Conservation (phyloP, 306 rosid genomes). For the Lathyrus oleraceus region DNA sequence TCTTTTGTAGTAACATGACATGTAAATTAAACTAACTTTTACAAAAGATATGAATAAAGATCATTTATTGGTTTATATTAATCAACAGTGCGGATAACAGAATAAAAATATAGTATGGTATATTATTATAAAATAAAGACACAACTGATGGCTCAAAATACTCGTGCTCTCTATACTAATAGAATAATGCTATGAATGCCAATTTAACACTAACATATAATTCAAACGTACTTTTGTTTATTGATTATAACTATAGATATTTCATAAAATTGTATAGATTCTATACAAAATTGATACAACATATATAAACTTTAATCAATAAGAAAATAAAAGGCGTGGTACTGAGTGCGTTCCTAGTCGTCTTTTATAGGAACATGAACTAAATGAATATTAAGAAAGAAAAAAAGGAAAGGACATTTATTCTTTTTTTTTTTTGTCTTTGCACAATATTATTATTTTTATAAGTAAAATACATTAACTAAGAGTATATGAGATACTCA, state of each 20-base stretch:
- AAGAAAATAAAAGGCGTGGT: no score
- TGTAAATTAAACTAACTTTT: background rate
- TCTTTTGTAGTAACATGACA: background rate
- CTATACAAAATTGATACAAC: no score
- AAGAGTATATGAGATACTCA: no score
- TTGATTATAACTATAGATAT: no score
- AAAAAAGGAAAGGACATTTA: slow-evolving; percentile 31
- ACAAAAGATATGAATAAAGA: background rate
- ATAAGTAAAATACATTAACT: no score
- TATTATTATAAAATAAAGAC: background rate
- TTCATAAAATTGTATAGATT: no score
- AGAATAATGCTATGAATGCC: no score
- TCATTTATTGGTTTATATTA: background rate
- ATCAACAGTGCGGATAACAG: background rate
- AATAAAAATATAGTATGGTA: background rate
- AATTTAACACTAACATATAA: no score
- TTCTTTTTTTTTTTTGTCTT: slow-evolving; percentile 18
- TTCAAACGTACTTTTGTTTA: no score
- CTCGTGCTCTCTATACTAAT: slow-evolving; percentile 7
- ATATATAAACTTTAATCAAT: no score
- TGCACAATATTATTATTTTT: background rate
- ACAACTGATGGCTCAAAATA: slow-evolving; percentile 39
- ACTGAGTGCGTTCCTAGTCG: no score
- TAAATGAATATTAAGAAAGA: background rate
- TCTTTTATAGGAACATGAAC: slow-evolving; percentile 20